These are phyloP conservation scores for Diutina neorugosa DNA, from an alignment of 1,139 yeast genomes.

Conservation along the genomic window DNA sequence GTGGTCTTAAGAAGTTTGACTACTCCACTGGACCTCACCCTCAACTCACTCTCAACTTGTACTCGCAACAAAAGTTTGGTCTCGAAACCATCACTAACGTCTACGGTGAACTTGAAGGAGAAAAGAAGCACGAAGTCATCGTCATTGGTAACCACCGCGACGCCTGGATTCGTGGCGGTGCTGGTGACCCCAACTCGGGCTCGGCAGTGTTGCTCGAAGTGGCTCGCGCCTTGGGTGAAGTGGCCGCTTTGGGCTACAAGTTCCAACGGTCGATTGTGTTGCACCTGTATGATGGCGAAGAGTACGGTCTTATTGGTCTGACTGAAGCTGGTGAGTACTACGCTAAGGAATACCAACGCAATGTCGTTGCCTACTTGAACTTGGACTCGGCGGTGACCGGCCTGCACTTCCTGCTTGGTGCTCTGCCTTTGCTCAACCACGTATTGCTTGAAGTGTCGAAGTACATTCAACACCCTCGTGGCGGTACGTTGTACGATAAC, in stretches of 20 bases:
- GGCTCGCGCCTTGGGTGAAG: constrained; percentile 39
- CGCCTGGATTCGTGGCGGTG: constrained; percentile 65
- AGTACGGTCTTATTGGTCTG: constrained; percentile 54
- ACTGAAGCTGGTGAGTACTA: constrained; percentile 60
- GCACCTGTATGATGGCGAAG: constrained; percentile 72
- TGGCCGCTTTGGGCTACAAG: constrained; percentile 43
- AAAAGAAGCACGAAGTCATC: constrained; percentile 36
- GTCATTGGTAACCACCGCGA: constrained; percentile 62
- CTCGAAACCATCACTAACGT: constrained; percentile 49
- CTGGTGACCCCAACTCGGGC: constrained; percentile 63
- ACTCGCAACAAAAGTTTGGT: constrained; percentile 44
- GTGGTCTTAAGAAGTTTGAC: constrained; percentile 24
- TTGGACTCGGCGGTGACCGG: constrained; percentile 31
- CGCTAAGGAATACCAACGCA: constrained; percentile 22
- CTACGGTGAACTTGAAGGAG: constrained; percentile 44
- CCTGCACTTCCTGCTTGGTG: constrained; percentile 18
- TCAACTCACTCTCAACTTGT: constrained; percentile 31
- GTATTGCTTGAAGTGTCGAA: constrained; percentile 26
- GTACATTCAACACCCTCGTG: constrained; percentile 36
- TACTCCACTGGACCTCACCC: constrained; percentile 53
- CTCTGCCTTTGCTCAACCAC: constrained; percentile 39
- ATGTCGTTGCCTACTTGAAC: constrained; percentile 33
- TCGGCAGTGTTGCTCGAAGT: constrained; percentile 48
- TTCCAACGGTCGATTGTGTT: constrained; percentile 49
- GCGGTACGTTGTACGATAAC: constrained; percentile 44